phyloP scores from a whole-genome alignment of 2,329 filamentous ascomycete species.

The Colletotrichum sidae region DNA sequence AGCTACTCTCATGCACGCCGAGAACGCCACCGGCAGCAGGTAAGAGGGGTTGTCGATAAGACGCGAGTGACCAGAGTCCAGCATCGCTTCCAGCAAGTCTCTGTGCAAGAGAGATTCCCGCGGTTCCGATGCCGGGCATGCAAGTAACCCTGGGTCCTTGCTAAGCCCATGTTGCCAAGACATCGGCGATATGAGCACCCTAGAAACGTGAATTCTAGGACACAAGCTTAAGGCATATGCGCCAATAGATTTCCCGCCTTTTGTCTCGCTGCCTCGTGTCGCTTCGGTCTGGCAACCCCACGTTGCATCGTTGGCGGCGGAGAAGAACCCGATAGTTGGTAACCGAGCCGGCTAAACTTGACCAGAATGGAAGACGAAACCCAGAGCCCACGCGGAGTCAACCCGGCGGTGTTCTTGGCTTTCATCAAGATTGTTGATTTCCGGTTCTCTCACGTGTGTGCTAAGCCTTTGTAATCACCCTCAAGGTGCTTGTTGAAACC shows the following conservation, averaged over 20 bases:
- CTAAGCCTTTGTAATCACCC: constrained; percentile 17
- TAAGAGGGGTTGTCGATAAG: background rate
- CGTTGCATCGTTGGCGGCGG: constrained; percentile 21
- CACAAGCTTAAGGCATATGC: constrained; percentile 8
- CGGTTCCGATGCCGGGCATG: constrained; percentile 24
- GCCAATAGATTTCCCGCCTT: constrained; percentile 10
- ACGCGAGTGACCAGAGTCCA: background rate
- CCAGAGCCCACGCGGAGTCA: background rate
- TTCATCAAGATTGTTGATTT: constrained; percentile 22
- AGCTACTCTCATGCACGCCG: constrained; percentile 1
- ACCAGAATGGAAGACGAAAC: constrained; percentile 15
- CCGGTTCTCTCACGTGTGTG: background rate
- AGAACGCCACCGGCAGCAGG: background rate
- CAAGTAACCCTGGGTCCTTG: constrained; percentile 8
- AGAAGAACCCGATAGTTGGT: constrained; percentile 17
- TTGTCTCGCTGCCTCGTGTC: background rate
- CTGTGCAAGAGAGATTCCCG: constrained; percentile 13
- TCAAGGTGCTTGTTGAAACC: constrained; percentile 24
- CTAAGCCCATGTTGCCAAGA: constrained; percentile 22
- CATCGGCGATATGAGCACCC: constrained; percentile 13
- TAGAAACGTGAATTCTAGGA: constrained; percentile 8
- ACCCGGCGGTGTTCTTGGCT: background rate
- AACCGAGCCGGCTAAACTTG: constrained; percentile 8
- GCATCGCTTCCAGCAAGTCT: background rate
- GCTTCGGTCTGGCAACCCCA: constrained; percentile 5